Conservation (phyloP, 805 yeast species). For the Clavispora santaluciae region DNA sequence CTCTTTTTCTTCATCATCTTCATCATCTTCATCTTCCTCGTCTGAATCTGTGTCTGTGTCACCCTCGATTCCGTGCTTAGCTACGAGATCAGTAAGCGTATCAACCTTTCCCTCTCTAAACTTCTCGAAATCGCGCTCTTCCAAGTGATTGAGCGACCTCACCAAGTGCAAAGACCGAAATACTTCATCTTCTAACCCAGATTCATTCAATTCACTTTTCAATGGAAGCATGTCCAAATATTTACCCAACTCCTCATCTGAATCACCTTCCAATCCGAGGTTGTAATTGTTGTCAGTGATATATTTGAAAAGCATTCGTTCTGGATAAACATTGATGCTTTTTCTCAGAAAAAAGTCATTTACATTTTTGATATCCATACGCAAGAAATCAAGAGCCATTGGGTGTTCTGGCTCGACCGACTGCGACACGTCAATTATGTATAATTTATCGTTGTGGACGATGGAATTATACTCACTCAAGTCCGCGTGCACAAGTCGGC, state of each 20-base stretch:
- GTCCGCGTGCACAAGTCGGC: slow-evolving; percentile 95
- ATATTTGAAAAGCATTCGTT: slow-evolving; percentile 74
- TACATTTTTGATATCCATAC: slow-evolving; percentile 97
- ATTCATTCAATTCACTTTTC: slow-evolving; percentile 49
- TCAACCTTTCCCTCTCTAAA: slow-evolving; percentile 77
- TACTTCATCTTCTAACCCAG: slow-evolving; percentile 71
- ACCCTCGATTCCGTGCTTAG: slow-evolving; percentile 24
- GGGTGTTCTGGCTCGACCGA: slow-evolving; percentile 98
- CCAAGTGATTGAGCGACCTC: slow-evolving; percentile 73
- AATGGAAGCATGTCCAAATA: slow-evolving; percentile 51
- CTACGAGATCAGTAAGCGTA: slow-evolving; percentile 60
- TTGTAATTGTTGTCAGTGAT: slow-evolving; percentile 48
- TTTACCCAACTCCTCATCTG: slow-evolving; percentile 36
- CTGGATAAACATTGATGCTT: slow-evolving; percentile 74
- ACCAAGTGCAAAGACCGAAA: slow-evolving; percentile 78
- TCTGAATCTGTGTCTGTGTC: slow-evolving; percentile 4
- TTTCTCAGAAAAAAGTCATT: slow-evolving; percentile 77
- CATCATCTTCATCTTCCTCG: slow-evolving; percentile 13
- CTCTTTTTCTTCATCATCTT: slow-evolving; percentile 25
- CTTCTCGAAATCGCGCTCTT: slow-evolving; percentile 84
- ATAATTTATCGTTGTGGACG: slow-evolving; percentile 71
- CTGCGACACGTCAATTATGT: slow-evolving; percentile 94
- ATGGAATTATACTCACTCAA: slow-evolving; percentile 90
- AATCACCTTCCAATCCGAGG: slow-evolving; percentile 34
- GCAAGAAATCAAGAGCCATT: slow-evolving; percentile 85